Evolutionary conservation across 2,329 filamentous ascomycete genomes (phyloP).

Genomic region (Colletotrichum sansevieriae): DNA sequence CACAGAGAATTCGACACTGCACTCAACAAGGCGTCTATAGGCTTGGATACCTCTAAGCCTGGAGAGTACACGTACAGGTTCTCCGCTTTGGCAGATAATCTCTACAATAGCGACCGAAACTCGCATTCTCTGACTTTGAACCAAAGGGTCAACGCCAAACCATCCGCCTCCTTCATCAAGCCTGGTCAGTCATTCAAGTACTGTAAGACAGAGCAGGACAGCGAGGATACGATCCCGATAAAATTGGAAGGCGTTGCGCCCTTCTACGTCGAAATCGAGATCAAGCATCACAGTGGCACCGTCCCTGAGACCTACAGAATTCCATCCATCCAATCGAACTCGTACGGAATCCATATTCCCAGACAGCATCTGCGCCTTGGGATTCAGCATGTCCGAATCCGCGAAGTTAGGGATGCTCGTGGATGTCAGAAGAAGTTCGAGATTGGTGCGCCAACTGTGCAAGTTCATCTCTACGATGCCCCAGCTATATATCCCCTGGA

Average conservation of each 20-base stretch:
- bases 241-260: slow-evolving; percentile 85
- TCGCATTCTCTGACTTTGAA: slow-evolving; percentile 78
- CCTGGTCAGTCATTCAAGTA: slow-evolving; percentile 96
- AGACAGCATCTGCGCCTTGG: slow-evolving; percentile 87
- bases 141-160: slow-evolving; percentile 87
- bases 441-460: slow-evolving; percentile 79
- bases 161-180: slow-evolving; percentile 83
- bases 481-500: slow-evolving; percentile 92
- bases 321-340: slow-evolving; percentile 80
- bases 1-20: slow-evolving; percentile 82
- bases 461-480: slow-evolving; percentile 92
- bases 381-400: slow-evolving; percentile 89
- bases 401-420: slow-evolving; percentile 87
- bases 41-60: slow-evolving; percentile 86
- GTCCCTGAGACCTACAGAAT: slow-evolving; percentile 86
- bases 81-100: slow-evolving; percentile 82
- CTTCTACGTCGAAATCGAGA: slow-evolving; percentile 91
- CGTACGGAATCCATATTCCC: slow-evolving; percentile 86
- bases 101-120: slow-evolving; percentile 82
- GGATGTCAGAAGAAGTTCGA: slow-evolving; percentile 88
- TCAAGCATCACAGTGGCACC: slow-evolving; percentile 88
- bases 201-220: slow-evolving; percentile 85
- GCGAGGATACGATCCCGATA: slow-evolving; percentile 90
- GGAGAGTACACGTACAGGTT: slow-evolving; percentile 91
- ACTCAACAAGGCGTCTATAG: slow-evolving; percentile 80